These are phyloP conservation scores for Xylariaceae sp. DNA, from an alignment of 2,329 filamentous ascomycete species.

Conservation along the genomic window DNA sequence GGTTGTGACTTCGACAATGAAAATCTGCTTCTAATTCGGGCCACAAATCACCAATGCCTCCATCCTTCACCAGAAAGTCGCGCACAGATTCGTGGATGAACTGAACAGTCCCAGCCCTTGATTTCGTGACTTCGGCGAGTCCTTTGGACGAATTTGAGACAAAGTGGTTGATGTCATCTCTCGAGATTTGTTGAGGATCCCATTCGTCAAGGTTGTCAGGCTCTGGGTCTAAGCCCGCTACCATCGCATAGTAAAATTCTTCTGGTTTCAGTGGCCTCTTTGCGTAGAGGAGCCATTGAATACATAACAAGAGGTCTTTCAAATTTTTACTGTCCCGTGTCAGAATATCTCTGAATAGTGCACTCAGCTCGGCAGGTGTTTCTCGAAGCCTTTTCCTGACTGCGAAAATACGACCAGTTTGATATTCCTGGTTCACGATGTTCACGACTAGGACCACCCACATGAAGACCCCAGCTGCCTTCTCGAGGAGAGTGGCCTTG, in stretches of 20 bases:
- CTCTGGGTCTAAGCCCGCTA: background rate
- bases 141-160: slow-evolving; percentile 47
- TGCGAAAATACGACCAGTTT: background rate
- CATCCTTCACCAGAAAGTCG: slow-evolving; percentile 42
- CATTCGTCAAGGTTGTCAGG: background rate
- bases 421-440: slow-evolving; percentile 7
- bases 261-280: background rate
- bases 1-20: slow-evolving; percentile 39
- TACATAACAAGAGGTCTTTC: slow-evolving; percentile 3
- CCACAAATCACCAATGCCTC: slow-evolving; percentile 30
- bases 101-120: slow-evolving; percentile 37
- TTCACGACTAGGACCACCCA: slow-evolving; percentile 8
- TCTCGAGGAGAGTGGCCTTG: background rate
- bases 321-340: background rate
- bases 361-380: background rate
- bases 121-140: slow-evolving; percentile 40
- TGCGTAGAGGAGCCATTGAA: slow-evolving; percentile 10
- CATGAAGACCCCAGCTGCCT: slow-evolving; percentile 8
- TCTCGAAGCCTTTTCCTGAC: background rate
- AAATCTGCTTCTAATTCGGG: slow-evolving; percentile 35
- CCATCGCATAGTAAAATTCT: slow-evolving; percentile 8
- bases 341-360: slow-evolving; percentile 6
- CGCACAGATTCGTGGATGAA: slow-evolving; percentile 52
- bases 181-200: background rate
- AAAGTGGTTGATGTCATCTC: slow-evolving; percentile 26